Evolutionary conservation across 2,329 filamentous ascomycete genomes (phyloP), one percentile per base, ranked within the genome.

Genomic region (Fusarium anguioides): DNA sequence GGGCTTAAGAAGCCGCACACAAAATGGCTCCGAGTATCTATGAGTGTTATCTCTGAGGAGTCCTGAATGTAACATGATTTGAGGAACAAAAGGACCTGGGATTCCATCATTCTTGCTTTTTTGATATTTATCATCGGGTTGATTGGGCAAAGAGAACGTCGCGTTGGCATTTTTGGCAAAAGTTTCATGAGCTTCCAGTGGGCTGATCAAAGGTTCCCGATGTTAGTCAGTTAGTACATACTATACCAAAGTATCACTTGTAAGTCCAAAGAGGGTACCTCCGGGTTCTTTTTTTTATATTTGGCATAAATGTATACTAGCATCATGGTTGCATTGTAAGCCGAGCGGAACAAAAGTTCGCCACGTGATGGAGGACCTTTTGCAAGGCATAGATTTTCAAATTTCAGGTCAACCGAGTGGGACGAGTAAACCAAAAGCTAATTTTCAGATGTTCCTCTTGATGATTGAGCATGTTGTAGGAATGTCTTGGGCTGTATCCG

Each of bases 161-260:
- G 9, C 29, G 23, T 41, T 48, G 17, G 37, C 17, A 20, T 17
- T 54, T 40, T 41, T 26, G 48, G 52, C 58, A 45, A 52, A 64
- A 42, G 64, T 41, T 40, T 31, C 40, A 36, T 47, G 47, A 50
- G 33, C 39, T 23, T 48, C 26, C 6, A 44, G 58, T 66, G 64
- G 65, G 14, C 42, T 68, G 54, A 61, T 56, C 42, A 68, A 68
- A 66, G 49, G 64, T 65, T 64, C 64, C n/a, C n/a, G n/a, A n/a
- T n/a, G n/a, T n/a, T n/a, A n/a, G n/a, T n/a, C n/a, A n/a, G n/a
- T n/a, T n/a, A n/a, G n/a, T n/a, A n/a, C n/a, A n/a, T 12, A 29
- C 27, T 29, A 27, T 29, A 12, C 27, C 27, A 29, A 29, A 29
- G n/a, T n/a, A n/a, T n/a, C n/a, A n/a, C n/a, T n/a, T n/a, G n/a